Evolutionary conservation across 2,329 filamentous ascomycete species (phyloP).

Genomic region (Amphichorda felina): DNA sequence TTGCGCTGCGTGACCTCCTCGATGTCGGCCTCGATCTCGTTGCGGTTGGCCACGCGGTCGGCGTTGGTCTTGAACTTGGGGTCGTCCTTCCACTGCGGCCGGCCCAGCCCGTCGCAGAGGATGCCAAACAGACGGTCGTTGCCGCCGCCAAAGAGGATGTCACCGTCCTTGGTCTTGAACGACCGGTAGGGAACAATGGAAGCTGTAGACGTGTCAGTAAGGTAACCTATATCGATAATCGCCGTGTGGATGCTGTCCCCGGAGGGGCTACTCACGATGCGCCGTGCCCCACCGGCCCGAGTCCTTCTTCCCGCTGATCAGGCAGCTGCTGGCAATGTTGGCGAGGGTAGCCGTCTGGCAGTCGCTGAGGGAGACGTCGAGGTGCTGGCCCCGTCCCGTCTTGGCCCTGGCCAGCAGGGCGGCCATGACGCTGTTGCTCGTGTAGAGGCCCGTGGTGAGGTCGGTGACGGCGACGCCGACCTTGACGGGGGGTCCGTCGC

Average conservation of each 20-base stretch:
- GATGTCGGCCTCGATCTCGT: conserved; percentile 66
- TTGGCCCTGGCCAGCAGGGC: conserved; percentile 65
- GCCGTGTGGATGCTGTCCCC: no score
- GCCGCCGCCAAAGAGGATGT: conserved; percentile 59
- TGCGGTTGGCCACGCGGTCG: conserved; percentile 56
- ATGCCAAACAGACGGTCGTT: conserved; percentile 59
- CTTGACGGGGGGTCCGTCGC: conserved; percentile 87
- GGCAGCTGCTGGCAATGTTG: conserved; percentile 88
- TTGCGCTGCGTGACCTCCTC: conserved; percentile 62
- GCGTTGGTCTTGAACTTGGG: conserved; percentile 49
- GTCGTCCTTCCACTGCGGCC: conserved; percentile 48
- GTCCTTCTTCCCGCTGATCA: conserved; percentile 82
- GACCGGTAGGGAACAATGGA: conserved; percentile 93
- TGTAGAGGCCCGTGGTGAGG: conserved; percentile 88
- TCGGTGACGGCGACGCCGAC: conserved; percentile 96
- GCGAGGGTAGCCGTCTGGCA: conserved; percentile 88
- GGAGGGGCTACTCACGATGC: conserved; percentile 56
- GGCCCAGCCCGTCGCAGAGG: conserved; percentile 47
- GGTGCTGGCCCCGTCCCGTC: conserved; percentile 77
- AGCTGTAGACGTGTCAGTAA: conserved; percentile 43
- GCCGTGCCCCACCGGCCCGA: conserved; percentile 90
- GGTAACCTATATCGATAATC: no score
- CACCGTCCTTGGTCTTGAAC: conserved; percentile 63
- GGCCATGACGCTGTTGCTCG: conserved; percentile 91
- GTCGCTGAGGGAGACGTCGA: conserved; percentile 84